phyloP scores from a whole-genome alignment of 1,139 yeast genomes.

The Hansenula sp. region DNA sequence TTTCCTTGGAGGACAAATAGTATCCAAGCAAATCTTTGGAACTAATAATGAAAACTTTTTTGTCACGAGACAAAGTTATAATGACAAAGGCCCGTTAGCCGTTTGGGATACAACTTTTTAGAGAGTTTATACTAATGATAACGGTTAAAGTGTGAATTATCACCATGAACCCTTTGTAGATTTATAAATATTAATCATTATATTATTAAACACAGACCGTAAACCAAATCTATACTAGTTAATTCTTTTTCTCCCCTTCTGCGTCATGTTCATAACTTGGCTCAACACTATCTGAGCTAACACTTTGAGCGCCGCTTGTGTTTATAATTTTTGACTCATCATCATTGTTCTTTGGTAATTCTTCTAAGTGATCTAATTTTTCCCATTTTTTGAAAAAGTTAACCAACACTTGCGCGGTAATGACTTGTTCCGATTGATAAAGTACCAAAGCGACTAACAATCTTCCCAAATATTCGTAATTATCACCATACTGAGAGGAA shows the following conservation, averaged over 20 bases:
- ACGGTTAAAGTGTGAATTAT: not conserved
- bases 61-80: conserved; percentile 68
- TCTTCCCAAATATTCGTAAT: conserved; percentile 60
- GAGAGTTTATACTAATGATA: no score
- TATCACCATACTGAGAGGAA: conserved; percentile 73
- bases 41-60: conserved; percentile 60
- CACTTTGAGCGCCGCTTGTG: not conserved
- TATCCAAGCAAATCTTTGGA: conserved; percentile 79
- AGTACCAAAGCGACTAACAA: conserved; percentile 77
- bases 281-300: not conserved
- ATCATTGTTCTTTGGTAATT: conserved; percentile 4
- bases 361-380: conserved; percentile 28
- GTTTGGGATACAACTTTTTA: conserved; percentile 46
- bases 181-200: not conserved
- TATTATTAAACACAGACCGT: not conserved
- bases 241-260: not conserved
- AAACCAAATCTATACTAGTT: not conserved
- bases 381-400: conserved; percentile 67
- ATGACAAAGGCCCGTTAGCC: conserved; percentile 71
- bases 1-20: conserved; percentile 85
- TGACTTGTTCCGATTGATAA: conserved; percentile 83
- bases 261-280: not conserved
- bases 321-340: conserved; percentile 16
- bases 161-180: no score
- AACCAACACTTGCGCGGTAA: conserved; percentile 68